Evolutionary conservation across 305 asterid species (phyloP), one percentile per base, ranked within the genome.

Genomic region (Fraxinus xanthoxyloides): DNA sequence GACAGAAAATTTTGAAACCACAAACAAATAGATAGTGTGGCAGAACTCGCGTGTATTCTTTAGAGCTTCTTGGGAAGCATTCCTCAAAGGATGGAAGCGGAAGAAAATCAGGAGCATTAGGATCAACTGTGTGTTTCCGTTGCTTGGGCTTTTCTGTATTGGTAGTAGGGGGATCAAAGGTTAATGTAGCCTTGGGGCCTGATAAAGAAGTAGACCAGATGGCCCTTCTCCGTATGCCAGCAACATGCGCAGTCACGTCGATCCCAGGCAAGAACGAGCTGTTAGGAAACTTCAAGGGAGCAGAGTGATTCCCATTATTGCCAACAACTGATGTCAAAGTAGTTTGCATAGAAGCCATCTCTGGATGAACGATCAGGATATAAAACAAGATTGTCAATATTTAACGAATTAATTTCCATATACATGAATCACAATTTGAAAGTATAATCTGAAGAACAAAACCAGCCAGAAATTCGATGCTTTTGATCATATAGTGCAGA

Each of bases 21-120:
- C 5, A 23, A 69, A 63, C 24, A 17, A 17, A 2, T 19, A 7
- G 24, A 46, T 10, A 43, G 65, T 23, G 26, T 6, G 65, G 70
- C 81, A 77, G 75, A 40, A 54, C 35, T 61, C 79, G 94, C 99
- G 87, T 91, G 92, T 82, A 88, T 79, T 94, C 95, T 80, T 95
- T 95, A 5, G 98, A 61, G 98, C 99, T 95, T 79, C 82, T 94
- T 3, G 97, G 99, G 86, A 95, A 95, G 90, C 99, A 95, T 85
- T 95, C 94, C 86, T 92, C 91, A 26, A 94, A 95, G 85, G 98
- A 88, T 3, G 99, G 99, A 75, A 94, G 97, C 0, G 99, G 99
- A 72, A 93, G 93, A 82, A 95, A 95, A 67, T 95, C 93, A 23
- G 99, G 99, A 78, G 96, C 94, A 84, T 32, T 91, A 19, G 99